These are phyloP conservation scores for Thraustotheca clavata DNA, from an alignment of 352 stramenopile genomes.

Conservation along the genomic window DNA sequence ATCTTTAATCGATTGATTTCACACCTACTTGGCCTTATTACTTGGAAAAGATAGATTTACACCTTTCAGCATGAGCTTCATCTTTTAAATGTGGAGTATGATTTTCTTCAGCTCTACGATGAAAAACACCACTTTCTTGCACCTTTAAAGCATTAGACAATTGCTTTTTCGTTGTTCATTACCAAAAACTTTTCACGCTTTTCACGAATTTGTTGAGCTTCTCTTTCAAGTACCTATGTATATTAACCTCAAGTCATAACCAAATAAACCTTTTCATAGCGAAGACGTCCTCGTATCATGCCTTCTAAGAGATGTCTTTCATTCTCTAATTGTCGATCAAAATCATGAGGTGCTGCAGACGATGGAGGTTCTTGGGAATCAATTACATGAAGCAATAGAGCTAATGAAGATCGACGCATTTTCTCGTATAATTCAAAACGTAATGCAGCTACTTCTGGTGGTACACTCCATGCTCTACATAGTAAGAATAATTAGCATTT, in stretches of 20 bases:
- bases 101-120: background rate
- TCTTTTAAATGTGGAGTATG: background rate
- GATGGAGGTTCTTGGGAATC: background rate
- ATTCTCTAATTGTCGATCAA: constrained; percentile 5
- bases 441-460: background rate
- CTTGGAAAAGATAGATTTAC: background rate
- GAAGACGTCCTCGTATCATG: constrained; percentile 15
- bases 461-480: constrained; percentile 10
- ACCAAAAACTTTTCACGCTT: constrained; percentile 16
- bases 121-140: constrained; percentile 9
- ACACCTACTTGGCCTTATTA: background rate
- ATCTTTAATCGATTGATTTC: constrained; percentile 13
- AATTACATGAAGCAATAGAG: constrained; percentile 9
- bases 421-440: constrained; percentile 20
- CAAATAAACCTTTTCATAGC: constrained; percentile 15
- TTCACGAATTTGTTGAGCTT: background rate
- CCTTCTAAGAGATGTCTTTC: constrained; percentile 14
- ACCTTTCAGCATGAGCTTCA: constrained; percentile 13
- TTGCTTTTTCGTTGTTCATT: background rate
- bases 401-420: background rate
- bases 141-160: background rate
- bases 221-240: constrained; percentile 15
- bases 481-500: background rate
- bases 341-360: background rate
- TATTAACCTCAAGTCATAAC: background rate